Base-by-base conservation (phyloP, 116 monocot species). In the Papilionanthe hybrid region DNA sequence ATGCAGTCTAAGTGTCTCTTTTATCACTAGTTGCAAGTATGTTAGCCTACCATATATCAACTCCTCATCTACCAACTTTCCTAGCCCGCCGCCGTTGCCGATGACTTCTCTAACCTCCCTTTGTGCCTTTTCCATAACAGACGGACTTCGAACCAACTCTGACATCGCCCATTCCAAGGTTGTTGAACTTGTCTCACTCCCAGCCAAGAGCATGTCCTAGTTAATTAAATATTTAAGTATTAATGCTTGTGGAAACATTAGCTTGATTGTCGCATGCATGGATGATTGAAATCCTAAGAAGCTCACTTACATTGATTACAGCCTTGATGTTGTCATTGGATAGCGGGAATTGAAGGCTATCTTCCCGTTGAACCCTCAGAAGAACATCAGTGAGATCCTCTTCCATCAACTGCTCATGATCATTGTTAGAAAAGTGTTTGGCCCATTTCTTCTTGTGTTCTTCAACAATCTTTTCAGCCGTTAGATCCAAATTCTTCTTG, bases 321-420 rank as follows among this genome's bases (percentile, higher is more conserved):
- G 75, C 81, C 20, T 81, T 81, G 75, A 82, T 82, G 66, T n/a
- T 22, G 18, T 77, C 49, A 10, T 76, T 55, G 5, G 65, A 50
- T 5, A 82, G 63, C 11, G 76, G 30, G 47, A 82, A 45, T 3
- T 77, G 53, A 20, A 76, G 48, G 1, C 69, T 43, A 19, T 50
- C 67, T 4, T 82, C 57, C 32, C 27, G 20, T 63, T 82, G 81
- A 0, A 82, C 22, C 22, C 81, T 27, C 28, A 75, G 66, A 17
- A 82, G 81, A 11, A 68, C 76, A 37, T 82, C 81, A 0, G 23
- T 37, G 0, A 82, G 47, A 77, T 82, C 81, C 19, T 32, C 72
- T 41, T 18, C 32, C 5, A 17, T 42, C 42, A 72, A 66, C 6
- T 10, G 27, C 57, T 57, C 56, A 25, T 72, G 7, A 29, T 20